A percentile compares a stretch with the other conserved stretches of the same genome.
Conservation (phyloP, 192 early-diverging fungal genomes). For the Globomyces pollinis-pini region DNA sequence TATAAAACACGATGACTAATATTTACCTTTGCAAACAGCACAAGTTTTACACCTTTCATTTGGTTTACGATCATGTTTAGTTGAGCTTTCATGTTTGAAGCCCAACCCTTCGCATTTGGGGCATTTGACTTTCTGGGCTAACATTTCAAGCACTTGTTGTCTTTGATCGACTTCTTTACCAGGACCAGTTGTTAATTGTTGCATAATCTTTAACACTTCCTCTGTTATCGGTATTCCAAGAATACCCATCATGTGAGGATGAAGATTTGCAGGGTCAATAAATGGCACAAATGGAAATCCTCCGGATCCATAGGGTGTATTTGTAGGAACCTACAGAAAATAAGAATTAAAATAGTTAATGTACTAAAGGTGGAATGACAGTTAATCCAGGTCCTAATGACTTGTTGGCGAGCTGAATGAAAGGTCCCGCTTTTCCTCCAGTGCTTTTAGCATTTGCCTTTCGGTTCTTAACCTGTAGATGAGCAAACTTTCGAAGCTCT, state of each 20-base stretch:
- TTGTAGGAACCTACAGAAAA: no score
- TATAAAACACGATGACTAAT: no score
- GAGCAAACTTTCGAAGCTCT: constrained; percentile 1
- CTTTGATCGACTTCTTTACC: not conserved
- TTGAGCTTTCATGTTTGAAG: constrained; percentile 26
- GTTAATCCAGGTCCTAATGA: not conserved
- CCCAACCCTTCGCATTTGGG: constrained; percentile 10
- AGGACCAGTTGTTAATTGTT: not conserved
- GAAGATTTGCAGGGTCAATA: not conserved
- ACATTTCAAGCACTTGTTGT: not conserved
- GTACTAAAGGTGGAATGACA: constrained; percentile 1
- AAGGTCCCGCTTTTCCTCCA: not conserved
- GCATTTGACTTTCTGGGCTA: not conserved
- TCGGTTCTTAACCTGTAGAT: not conserved
- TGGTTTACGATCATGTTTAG: constrained; percentile 22
- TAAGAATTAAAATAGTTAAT: no score
- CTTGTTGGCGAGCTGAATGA: not conserved
- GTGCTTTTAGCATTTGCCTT: not conserved
- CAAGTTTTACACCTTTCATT: constrained; percentile 25
- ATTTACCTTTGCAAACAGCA: constrained; percentile 25
- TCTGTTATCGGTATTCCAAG: not conserved
- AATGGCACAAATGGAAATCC: not conserved
- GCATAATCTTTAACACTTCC: not conserved
- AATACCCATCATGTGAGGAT: constrained; percentile 2
- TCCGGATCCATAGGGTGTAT: not conserved